Evolutionary conservation across 352 stramenopile genomes (phyloP), one percentile per base, ranked within the genome.

Genomic region (Phytophthora chlamydospora): DNA sequence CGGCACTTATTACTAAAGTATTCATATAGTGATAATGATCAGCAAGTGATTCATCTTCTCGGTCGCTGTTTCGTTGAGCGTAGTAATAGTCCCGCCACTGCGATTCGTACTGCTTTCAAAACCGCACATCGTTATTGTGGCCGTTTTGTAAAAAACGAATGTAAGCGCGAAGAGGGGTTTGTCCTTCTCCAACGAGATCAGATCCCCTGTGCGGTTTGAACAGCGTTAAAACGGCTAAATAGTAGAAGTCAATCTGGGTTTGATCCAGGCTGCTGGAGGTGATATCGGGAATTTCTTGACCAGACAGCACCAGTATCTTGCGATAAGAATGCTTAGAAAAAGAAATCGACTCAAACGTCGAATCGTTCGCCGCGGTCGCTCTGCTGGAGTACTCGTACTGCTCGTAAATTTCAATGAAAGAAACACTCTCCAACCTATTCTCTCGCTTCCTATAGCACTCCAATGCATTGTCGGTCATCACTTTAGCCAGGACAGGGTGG

Each of bases 381-480:
- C 6, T 60, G 16, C 21, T n/a, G 24, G 6, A 13, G 32, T 27
- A 55, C 6, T 58, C 41, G 31, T 52, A 59, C 2, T 38, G 1
- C 29, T 63, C 58, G 6, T 57, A 72, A 48, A 61, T 43, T 0
- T 67, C 44, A 6, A 63, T 52, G 17, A 72, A 67, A 0, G 12
- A 34, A 2, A 58, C 6, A 7, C 31, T 41, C 19, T 61, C 46
- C 1, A 68, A 10, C 4, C 11, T 10, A 0, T 24, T 24, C 21
- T 3, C 0, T 4, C 46, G 11, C 2, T 47, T 32, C 46, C 63
- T 3, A 64, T 68, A 72, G 2, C 41, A n/a, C 3, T 72, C 38
- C 0, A 68, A 10, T 4, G 19, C 1, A 14, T 33, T 66, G 4
- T 1, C 1, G 32, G 5, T 2, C 2, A 29, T 9, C 50, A n/a